Evolutionary conservation across 2,329 filamentous ascomycete genomes (phyloP).

Genomic region (Alternaria brassicicola): DNA sequence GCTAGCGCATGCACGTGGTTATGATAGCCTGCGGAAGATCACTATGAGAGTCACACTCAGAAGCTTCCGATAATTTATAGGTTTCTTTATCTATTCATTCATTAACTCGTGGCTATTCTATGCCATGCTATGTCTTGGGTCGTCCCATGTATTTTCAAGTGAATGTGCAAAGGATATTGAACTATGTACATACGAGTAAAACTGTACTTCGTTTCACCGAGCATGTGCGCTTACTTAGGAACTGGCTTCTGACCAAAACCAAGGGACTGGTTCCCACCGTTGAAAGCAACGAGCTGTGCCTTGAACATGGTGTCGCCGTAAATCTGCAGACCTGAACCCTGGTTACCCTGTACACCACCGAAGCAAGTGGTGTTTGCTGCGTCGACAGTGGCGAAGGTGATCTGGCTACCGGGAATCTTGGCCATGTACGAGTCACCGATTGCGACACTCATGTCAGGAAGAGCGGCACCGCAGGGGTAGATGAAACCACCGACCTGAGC

Average conservation of each 20-base stretch:
- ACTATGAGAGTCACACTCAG: neutral
- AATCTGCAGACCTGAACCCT: constrained; percentile 62
- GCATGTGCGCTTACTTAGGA: neutral
- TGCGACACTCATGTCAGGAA: constrained; percentile 58
- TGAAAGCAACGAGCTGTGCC: constrained; percentile 66
- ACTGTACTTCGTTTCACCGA: neutral
- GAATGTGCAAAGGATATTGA: constrained; percentile 9
- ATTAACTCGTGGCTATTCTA: constrained; percentile 1
- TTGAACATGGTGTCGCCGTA: constrained; percentile 68
- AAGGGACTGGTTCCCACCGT: constrained; percentile 59
- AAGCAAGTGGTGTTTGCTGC: constrained; percentile 63
- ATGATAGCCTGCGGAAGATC: neutral
- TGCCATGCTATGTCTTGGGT: neutral
- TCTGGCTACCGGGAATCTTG: constrained; percentile 57
- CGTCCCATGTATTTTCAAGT: constrained; percentile 10
- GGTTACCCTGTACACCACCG: constrained; percentile 68
- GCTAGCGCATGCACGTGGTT: constrained; percentile 4
- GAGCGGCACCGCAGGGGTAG: constrained; percentile 51
- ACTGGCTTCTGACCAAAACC: constrained; percentile 55
- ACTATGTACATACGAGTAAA: constrained; percentile 16
- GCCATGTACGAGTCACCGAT: constrained; percentile 65
- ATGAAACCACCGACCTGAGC: constrained; percentile 51
- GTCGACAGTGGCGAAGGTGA: constrained; percentile 49
- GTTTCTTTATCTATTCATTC: constrained; percentile 5
- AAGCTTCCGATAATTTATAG: neutral